Evolutionary conservation across 2,329 filamentous ascomycete genomes (phyloP), one percentile per base, ranked within the genome.

Genomic region (Alternaria postmessia): DNA sequence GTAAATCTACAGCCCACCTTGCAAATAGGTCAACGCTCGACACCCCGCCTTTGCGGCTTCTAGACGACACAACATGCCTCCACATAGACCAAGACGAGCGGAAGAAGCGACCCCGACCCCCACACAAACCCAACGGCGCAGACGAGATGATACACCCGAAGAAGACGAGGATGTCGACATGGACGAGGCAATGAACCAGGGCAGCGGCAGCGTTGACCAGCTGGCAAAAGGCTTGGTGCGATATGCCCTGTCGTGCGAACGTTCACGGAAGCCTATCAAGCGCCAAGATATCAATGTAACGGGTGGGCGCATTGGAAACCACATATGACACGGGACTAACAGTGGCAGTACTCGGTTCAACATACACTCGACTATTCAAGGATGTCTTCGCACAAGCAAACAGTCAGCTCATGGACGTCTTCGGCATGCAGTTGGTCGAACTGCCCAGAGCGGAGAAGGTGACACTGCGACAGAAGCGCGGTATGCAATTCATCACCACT

Each of bases 361-460:
- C 24, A 18, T 85, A 88, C 46, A 86, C 87, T 7, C 84, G 90
- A 32, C 82, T 88, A 36, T 98, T 97, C 77, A 93, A 88, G 74
- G 77, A 81, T 12, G 88, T 97, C 4, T 97, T 97, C 72, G 86
- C 87, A 0, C 82, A 86, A 41, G 92, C 94, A 42, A 94, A 99
- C 76, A 79, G 82, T 34, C 86, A 91, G 66, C 81, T 99, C 38
- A 83, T 85, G 48, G 81, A 81, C 2, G 85, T 89, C 1, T 98
- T 97, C 79, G 95, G 95, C n/a, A 97, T 98, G 93, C 86, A 94
- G 76, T 86, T 99, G 84, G 84, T 88, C 4, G 94, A 97, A 79
- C 83, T 98, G 51, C 93, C 95, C 0, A 83, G 86, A 1, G 87
- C 86, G 71, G 94, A 97, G 72, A 96, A 93, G 78, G 85, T 91